Conservation (phyloP, 352 stramenopile species). For the Phytophthora cryptogea region DNA sequence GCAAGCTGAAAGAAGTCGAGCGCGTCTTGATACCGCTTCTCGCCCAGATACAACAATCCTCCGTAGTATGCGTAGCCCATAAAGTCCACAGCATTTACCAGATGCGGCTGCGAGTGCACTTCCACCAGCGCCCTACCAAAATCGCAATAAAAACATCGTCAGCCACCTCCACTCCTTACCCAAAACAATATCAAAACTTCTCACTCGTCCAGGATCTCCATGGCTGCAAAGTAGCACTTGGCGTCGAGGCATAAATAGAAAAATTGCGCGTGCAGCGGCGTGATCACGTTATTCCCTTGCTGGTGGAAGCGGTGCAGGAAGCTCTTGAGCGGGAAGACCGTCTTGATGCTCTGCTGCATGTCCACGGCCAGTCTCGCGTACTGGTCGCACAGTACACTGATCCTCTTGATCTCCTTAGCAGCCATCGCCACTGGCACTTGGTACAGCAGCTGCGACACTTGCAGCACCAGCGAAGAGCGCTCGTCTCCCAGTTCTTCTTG, state of each 20-base stretch:
- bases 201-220: slow-evolving; percentile 71
- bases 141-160: slow-evolving; percentile 8
- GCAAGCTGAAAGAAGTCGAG: slow-evolving; percentile 75
- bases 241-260: slow-evolving; percentile 81
- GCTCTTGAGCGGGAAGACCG: slow-evolving; percentile 71
- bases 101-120: slow-evolving; percentile 60
- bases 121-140: slow-evolving; percentile 66
- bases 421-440: slow-evolving; percentile 53
- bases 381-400: slow-evolving; percentile 58
- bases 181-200: slow-evolving; percentile 13
- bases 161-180: neutral
- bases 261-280: slow-evolving; percentile 69
- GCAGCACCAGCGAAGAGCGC: slow-evolving; percentile 36
- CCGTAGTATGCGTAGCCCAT: slow-evolving; percentile 87
- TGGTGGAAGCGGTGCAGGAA: slow-evolving; percentile 68
- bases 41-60: slow-evolving; percentile 68
- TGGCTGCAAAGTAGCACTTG: slow-evolving; percentile 80
- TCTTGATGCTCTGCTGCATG: slow-evolving; percentile 58
- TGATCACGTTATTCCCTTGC: slow-evolving; percentile 59
- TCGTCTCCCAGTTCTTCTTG: slow-evolving; percentile 26
- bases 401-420: slow-evolving; percentile 60
- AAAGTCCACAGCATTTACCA: slow-evolving; percentile 67
- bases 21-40: slow-evolving; percentile 80
- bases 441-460: slow-evolving; percentile 59
- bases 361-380: slow-evolving; percentile 55